Evolutionary conservation across 2,329 filamentous ascomycete genomes (phyloP), one percentile per base, ranked within the genome.

Genomic region (Dothidotthia symphoricarpi): DNA sequence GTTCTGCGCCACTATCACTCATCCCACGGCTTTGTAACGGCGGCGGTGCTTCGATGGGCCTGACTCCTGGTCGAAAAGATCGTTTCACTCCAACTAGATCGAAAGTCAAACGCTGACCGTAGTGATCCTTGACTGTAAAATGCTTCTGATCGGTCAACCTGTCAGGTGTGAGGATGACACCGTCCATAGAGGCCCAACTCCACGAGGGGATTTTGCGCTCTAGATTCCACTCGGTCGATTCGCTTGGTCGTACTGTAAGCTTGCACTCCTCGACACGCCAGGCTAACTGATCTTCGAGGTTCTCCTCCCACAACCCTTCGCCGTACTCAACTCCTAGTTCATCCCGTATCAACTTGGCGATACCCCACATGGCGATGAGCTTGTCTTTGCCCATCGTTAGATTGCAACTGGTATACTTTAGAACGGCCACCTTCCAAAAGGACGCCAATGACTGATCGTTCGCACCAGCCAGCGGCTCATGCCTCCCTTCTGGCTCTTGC

Each of bases 281-380:
- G 1, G 52, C 41, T 11, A 62, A 28, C 16, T 62, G 57, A 17
- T 62, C 52, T 35, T 55, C 53, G 0, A 61, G 37, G 24, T 49
- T 41, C 3, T 45, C 16, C 35, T 51, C 42, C 55, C 56, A 61
- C 12, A 62, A 22, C 1, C 58, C 58, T 3, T 17, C 45, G 3
- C 35, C 55, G 26, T 59, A 62, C 27, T 49, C 45, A 7, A 41
- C 43, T 2, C 31, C 28, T 14, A 57, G 36, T 12, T 26, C 44
- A 22, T 60, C 59, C 2, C 52, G 44, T 10, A 61, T 40, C 6
- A 57, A 39, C 26, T 58, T 60, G 5, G 57, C 59, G 6, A 62
- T 53, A n/a, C 59, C 50, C 57, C 53, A 62, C 11, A 61, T 44
- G 4, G 59, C 57, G 5, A 55, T 41, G 0, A 47, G 28, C 33